Percentiles rank a stretch among this genome's conserved stretches.
These are phyloP conservation scores for Rhipidocladum racemiflorum DNA, from an alignment of 176 grass and related monocot genomes.

Conservation along the genomic window DNA sequence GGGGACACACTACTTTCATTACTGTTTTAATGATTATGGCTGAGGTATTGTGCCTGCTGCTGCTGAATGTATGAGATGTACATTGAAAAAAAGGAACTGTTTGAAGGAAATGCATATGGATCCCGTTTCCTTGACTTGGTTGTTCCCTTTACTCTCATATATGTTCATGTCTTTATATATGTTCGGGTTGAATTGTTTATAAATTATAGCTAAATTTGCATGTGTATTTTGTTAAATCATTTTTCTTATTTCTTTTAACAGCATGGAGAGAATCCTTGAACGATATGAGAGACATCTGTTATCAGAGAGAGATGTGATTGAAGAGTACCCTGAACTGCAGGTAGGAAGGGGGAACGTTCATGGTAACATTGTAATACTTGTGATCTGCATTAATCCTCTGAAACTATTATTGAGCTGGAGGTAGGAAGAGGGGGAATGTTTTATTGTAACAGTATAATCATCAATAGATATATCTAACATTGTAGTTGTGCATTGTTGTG, in stretches of 20 bases:
- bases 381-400: not conserved
- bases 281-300: slow-evolving; percentile 27
- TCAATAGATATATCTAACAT: not conserved
- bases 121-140: too few relatives aligned
- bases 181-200: not conserved
- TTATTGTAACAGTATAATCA: too few relatives aligned
- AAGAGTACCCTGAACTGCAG: not conserved
- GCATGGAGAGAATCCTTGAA: slow-evolving; percentile 45
- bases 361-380: not conserved
- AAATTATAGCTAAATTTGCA: not conserved
- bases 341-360: not conserved
- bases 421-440: too few relatives aligned
- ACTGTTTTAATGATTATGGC: too few relatives aligned
- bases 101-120: too few relatives aligned
- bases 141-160: too few relatives aligned
- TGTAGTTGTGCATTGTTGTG: not conserved
- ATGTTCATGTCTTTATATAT: too few relatives aligned
- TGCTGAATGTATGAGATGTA: too few relatives aligned
- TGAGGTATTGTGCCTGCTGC: too few relatives aligned
- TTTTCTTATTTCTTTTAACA: slow-evolving; percentile 1
- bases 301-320: slow-evolving; percentile 10
- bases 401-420: not conserved
- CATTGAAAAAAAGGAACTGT: too few relatives aligned
- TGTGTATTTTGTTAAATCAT: not conserved
- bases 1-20: not conserved